Conservation (phyloP, 2,329 filamentous ascomycete genomes). For the Echinosphaeria canescens region DNA sequence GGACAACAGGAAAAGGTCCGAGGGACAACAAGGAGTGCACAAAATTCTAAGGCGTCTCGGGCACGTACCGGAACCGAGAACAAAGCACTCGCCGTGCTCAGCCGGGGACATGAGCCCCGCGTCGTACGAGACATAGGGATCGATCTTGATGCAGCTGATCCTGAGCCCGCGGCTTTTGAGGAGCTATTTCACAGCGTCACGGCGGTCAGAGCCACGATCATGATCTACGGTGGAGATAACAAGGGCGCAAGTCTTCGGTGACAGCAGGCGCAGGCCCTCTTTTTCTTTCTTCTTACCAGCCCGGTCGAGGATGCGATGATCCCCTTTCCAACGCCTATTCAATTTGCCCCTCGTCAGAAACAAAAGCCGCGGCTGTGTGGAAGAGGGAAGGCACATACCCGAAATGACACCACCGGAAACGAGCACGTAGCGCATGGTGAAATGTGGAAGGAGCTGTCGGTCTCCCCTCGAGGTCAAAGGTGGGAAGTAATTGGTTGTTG, state of each 20-base stretch:
- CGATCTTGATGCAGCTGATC: slow-evolving; percentile 20
- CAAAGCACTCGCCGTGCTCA: slow-evolving; percentile 70
- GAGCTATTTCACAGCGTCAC: neutral
- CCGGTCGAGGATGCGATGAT: neutral
- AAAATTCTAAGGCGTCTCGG: slow-evolving; percentile 11
- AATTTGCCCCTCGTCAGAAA: too few relatives aligned
- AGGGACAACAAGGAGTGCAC: slow-evolving; percentile 2
- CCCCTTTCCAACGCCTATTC: neutral
- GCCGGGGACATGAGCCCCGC: slow-evolving; percentile 14
- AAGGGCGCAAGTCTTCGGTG: neutral
- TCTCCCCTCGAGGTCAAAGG: too few relatives aligned
- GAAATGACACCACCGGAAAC: too few relatives aligned
- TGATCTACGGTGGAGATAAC: neutral
- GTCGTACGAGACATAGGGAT: slow-evolving; percentile 22
- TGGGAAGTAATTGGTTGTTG: too few relatives aligned
- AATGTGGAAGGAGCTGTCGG: too few relatives aligned
- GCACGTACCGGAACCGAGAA: slow-evolving; percentile 47
- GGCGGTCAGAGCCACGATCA: neutral
- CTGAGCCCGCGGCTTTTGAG: slow-evolving; percentile 2
- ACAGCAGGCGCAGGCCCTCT: too few relatives aligned
- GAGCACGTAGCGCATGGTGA: too few relatives aligned
- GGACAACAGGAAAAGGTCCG: neutral
- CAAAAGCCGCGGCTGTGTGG: too few relatives aligned
- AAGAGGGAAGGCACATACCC: too few relatives aligned
- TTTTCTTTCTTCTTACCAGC: too few relatives aligned